Conservation (phyloP, 202 grass and related monocot species). For the Digitaria exilis region DNA sequence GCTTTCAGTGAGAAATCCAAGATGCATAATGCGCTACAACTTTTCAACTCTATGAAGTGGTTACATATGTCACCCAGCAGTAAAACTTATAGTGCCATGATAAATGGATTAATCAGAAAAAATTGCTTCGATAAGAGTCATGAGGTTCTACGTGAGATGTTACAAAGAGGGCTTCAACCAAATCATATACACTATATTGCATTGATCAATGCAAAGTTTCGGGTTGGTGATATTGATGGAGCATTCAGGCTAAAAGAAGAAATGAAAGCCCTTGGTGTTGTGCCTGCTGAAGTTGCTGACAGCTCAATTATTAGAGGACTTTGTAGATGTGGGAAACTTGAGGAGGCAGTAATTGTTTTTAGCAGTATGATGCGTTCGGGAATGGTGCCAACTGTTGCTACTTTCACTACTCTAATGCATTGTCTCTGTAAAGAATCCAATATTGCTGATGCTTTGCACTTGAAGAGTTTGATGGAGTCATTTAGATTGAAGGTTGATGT, state of each 20-base stretch:
- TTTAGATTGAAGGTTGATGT: slow-evolving; percentile 74
- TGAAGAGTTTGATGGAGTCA: slow-evolving; percentile 70
- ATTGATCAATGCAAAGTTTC: slow-evolving; percentile 83
- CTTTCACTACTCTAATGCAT: slow-evolving; percentile 95
- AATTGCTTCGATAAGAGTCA: slow-evolving; percentile 62
- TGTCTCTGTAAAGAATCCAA: slow-evolving; percentile 74
- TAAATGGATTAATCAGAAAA: slow-evolving; percentile 97
- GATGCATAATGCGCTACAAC: slow-evolving; percentile 65
- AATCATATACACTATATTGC: slow-evolving; percentile 83
- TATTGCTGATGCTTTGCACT: slow-evolving; percentile 71
- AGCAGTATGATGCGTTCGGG: slow-evolving; percentile 70
- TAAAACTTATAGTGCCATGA: slow-evolving; percentile 74
- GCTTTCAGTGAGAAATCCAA: slow-evolving; percentile 76
- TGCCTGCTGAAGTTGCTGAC: slow-evolving; percentile 84
- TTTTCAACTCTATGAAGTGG: slow-evolving; percentile 82
- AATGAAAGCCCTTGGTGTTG: slow-evolving; percentile 69
- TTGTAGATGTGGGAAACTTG: slow-evolving; percentile 91
- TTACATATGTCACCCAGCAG: slow-evolving; percentile 68
- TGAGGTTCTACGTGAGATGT: slow-evolving; percentile 74
- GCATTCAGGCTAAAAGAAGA: slow-evolving; percentile 90
- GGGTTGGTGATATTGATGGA: slow-evolving; percentile 68
- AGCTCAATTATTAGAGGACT: slow-evolving; percentile 85
- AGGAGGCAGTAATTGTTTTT: slow-evolving; percentile 80
- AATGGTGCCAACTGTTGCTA: slow-evolving; percentile 76
- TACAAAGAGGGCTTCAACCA: slow-evolving; percentile 57